These are phyloP conservation scores for Daldinia vernicosa DNA, from an alignment of 495 filamentous ascomycete genomes.

Conservation along the genomic window DNA sequence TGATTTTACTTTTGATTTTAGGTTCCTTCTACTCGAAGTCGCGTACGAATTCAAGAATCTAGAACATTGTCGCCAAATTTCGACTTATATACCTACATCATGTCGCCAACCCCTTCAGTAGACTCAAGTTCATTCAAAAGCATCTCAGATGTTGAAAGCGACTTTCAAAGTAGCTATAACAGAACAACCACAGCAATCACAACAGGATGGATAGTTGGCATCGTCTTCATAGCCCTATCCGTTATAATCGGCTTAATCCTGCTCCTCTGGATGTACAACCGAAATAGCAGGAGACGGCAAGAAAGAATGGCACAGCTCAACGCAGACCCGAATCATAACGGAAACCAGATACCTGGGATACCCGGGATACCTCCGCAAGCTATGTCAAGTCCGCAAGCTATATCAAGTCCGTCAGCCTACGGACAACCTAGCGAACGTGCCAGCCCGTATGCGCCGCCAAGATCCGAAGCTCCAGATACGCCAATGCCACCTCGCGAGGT, in stretches of 20 bases:
- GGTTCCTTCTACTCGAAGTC: neutral
- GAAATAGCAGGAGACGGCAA: slow-evolving; percentile 4
- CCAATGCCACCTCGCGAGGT: slow-evolving; percentile 8
- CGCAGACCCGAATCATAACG: neutral
- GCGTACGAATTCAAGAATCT: neutral
- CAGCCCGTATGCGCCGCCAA: neutral
- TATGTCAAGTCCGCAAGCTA: neutral
- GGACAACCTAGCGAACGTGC: slow-evolving; percentile 10
- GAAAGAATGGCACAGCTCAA: slow-evolving; percentile 8
- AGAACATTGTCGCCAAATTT: neutral
- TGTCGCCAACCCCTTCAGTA: neutral
- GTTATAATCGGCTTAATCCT: neutral
- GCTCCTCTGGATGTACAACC: neutral
- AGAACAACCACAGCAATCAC: slow-evolving; percentile 12
- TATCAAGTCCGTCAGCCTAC: neutral
- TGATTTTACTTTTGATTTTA: neutral
- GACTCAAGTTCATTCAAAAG: neutral
- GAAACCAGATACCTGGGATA: neutral
- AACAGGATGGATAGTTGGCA: slow-evolving; percentile 25
- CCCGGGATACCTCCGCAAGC: neutral
- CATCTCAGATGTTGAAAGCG: neutral
- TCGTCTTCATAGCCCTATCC: slow-evolving; percentile 8
- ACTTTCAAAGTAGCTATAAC: neutral
- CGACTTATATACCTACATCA: neutral
- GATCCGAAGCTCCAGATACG: slow-evolving; percentile 5